Conservation (phyloP, 176 grass and related monocot genomes). For the Oryza meridionalis region DNA sequence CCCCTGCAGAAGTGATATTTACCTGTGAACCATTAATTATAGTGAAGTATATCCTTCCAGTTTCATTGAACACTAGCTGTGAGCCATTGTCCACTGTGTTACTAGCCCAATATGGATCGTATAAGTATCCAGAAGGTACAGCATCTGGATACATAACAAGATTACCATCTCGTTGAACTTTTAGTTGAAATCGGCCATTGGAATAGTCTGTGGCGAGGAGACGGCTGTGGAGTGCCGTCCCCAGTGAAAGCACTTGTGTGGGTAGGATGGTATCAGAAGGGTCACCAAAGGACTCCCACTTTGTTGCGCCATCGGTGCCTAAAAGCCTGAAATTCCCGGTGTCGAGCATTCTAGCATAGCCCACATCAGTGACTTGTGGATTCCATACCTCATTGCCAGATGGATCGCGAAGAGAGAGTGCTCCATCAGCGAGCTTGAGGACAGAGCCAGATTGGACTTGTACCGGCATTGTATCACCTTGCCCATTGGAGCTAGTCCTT, state of each 20-base stretch:
- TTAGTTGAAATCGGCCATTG: conserved; percentile 8
- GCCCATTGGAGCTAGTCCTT: background rate
- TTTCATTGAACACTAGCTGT: conserved; percentile 35
- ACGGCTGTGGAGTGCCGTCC: background rate
- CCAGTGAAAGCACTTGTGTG: conserved; percentile 4
- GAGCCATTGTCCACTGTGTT: conserved; percentile 3
- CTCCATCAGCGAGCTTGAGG: background rate
- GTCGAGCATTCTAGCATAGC: conserved; percentile 10
- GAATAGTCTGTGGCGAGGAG: background rate
- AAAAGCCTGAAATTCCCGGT: background rate
- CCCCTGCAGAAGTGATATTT: conserved; percentile 13
- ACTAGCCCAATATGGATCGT: background rate
- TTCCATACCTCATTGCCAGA: background rate
- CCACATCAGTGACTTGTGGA: background rate
- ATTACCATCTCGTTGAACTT: background rate
- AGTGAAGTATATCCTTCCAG: conserved; percentile 12
- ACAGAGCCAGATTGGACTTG: conserved; percentile 2
- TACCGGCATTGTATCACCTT: background rate
- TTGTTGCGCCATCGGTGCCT: background rate
- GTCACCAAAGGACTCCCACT: background rate
- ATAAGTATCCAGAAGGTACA: background rate
- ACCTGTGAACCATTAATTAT: background rate
- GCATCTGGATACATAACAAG: background rate
- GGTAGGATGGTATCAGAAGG: conserved; percentile 38
- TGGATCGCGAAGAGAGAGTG: background rate